Conservation (phyloP, 2,329 filamentous ascomycete genomes). For the Hypoxylon sp. region DNA sequence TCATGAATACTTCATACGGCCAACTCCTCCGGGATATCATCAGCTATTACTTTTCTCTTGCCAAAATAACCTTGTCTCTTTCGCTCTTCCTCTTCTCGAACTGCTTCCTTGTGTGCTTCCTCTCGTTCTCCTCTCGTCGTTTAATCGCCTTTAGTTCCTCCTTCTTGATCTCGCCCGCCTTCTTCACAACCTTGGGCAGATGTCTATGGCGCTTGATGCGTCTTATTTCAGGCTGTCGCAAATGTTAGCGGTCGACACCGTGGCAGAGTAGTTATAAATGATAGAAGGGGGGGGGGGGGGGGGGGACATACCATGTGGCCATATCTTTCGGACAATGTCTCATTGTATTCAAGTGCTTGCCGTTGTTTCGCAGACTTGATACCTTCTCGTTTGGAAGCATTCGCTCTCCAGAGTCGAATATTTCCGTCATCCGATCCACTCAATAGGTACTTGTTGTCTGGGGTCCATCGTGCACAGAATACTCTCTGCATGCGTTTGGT, state of each 20-base stretch:
- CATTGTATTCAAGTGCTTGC: slow-evolving; percentile 92
- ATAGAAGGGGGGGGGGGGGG: neutral
- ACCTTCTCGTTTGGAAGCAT: slow-evolving; percentile 85
- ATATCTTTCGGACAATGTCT: slow-evolving; percentile 84
- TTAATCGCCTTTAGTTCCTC: slow-evolving; percentile 91
- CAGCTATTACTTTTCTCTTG: slow-evolving; percentile 65
- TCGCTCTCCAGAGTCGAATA: slow-evolving; percentile 87
- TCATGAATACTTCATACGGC: slow-evolving; percentile 8
- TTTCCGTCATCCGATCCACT: slow-evolving; percentile 96
- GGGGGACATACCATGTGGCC: slow-evolving; percentile 76
- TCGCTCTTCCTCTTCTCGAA: slow-evolving; percentile 79
- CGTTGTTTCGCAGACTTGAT: slow-evolving; percentile 88
- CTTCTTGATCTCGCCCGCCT: slow-evolving; percentile 92
- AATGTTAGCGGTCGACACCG: slow-evolving; percentile 31
- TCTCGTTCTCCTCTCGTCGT: slow-evolving; percentile 92
- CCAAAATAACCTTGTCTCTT: slow-evolving; percentile 93
- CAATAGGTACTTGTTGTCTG: slow-evolving; percentile 89
- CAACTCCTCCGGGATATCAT: slow-evolving; percentile 16
- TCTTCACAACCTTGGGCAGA: slow-evolving; percentile 93
- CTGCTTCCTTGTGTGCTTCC: slow-evolving; percentile 89
- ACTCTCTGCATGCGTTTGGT: slow-evolving; percentile 98
- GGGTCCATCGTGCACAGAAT: slow-evolving; percentile 76
- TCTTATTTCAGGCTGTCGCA: slow-evolving; percentile 78
- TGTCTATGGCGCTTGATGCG: slow-evolving; percentile 93
- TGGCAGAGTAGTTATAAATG: neutral